Percentiles rank a stretch among this genome's conserved stretches.
phyloP scores from a whole-genome alignment of 139 green algal genomes.

The Edaphochlamys debaryana region DNA sequence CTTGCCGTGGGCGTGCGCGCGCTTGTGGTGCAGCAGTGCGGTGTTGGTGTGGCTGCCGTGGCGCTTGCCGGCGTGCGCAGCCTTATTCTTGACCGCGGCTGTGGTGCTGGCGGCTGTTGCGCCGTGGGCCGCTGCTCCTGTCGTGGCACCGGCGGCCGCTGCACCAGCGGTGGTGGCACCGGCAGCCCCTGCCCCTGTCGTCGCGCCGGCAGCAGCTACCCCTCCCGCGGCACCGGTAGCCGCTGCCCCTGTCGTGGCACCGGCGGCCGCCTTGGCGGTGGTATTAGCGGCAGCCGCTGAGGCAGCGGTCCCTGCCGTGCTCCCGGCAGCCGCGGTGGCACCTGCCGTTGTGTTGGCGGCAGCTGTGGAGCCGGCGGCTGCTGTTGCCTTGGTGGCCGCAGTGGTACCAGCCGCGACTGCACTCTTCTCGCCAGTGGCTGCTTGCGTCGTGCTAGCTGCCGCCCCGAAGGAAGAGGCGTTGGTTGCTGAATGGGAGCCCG shows the following conservation, averaged over 20 bases:
- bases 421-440: background rate
- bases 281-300: background rate
- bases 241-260: background rate
- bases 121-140: background rate
- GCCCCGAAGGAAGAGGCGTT: too few relatives aligned
- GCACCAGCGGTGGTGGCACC: background rate
- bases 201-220: background rate
- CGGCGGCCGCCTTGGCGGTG: background rate
- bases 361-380: too few relatives aligned
- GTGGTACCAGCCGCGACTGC: background rate
- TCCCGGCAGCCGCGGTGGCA: background rate
- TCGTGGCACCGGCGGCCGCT: background rate
- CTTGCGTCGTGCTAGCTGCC: too few relatives aligned
- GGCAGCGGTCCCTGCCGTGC: background rate
- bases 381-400: background rate
- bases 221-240: background rate
- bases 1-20: too few relatives aligned
- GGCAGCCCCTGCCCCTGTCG: background rate
- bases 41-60: too few relatives aligned
- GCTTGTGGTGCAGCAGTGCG: too few relatives aligned
- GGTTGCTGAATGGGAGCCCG: too few relatives aligned
- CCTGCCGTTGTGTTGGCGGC: background rate
- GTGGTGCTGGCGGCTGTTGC: background rate
- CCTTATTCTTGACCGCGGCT: too few relatives aligned
- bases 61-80: too few relatives aligned